Percentiles rank a stretch among this genome's conserved stretches.
Conservation (phyloP, 345 rosid genomes). For the Heritiera fomes region DNA sequence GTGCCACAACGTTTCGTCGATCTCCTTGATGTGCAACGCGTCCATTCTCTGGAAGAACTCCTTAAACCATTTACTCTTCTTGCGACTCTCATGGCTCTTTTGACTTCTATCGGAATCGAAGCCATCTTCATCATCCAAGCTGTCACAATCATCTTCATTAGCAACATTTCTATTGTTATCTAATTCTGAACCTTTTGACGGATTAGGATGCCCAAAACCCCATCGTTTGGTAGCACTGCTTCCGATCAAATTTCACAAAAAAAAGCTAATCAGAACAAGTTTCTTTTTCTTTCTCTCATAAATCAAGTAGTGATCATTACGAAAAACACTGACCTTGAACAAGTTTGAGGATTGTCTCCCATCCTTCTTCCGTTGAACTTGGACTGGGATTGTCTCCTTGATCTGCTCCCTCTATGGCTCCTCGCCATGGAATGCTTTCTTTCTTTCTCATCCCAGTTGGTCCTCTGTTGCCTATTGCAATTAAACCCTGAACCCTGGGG, state of each 20-base stretch:
- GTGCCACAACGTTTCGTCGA: conserved; percentile 3
- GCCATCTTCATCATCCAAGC: background rate
- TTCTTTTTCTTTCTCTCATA: background rate
- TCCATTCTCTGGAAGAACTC: conserved; percentile 19
- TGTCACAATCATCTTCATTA: background rate
- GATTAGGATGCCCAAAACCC: background rate
- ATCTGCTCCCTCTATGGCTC: background rate
- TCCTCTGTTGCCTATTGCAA: background rate
- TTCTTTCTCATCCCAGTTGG: background rate
- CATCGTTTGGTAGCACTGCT: background rate
- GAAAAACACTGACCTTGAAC: conserved; percentile 15
- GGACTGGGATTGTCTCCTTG: background rate
- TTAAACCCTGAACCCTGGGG: conserved; percentile 9
- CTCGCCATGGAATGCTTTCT: background rate
- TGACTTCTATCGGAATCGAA: conserved; percentile 8
- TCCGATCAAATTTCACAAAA: background rate
- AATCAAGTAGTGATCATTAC: background rate
- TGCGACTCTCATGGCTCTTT: conserved; percentile 18
- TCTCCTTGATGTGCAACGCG: background rate
- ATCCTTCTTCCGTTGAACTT: background rate
- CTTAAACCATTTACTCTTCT: conserved; percentile 16
- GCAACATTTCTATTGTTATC: background rate
- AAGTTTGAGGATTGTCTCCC: conserved; percentile 2
- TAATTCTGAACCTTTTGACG: background rate
- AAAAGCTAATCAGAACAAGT: background rate